Conservation (phyloP, 768 basidiomycete species). For the Suillus fuscotomentosus region DNA sequence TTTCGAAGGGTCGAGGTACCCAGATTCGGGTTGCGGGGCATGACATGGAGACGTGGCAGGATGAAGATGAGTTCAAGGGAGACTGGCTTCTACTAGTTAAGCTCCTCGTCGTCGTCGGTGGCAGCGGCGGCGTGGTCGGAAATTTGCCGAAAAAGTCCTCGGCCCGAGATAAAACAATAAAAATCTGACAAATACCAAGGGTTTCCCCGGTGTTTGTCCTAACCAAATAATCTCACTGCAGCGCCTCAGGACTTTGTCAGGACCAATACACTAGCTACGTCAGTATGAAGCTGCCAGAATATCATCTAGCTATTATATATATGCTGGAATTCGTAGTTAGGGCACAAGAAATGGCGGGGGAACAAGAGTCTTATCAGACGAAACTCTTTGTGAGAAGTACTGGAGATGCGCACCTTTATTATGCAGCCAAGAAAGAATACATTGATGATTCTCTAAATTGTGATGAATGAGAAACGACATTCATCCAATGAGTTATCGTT, state of each 20-base stretch:
- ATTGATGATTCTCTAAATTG: background rate
- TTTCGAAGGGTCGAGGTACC: constrained; percentile 79
- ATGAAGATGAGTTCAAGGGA: constrained; percentile 39
- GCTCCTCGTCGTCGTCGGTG: constrained; percentile 44
- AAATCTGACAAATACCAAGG: constrained; percentile 24
- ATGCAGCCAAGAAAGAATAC: background rate
- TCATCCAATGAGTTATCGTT: background rate
- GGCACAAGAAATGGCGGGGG: background rate
- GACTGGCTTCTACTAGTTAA: constrained; percentile 25
- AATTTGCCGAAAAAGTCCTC: constrained; percentile 66
- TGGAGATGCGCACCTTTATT: background rate
- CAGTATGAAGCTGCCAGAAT: constrained; percentile 17
- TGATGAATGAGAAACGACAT: background rate
- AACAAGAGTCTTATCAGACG: background rate
- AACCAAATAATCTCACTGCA: constrained; percentile 19
- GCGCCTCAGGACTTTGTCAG: constrained; percentile 8
- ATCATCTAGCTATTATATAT: constrained; percentile 7
- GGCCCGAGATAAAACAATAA: constrained; percentile 46
- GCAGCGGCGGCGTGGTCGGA: constrained; percentile 57
- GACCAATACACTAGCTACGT: constrained; percentile 20
- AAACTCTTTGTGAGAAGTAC: background rate
- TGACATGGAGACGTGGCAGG: constrained; percentile 65
- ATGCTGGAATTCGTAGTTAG: constrained; percentile 1
- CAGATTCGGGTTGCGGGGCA: constrained; percentile 80
- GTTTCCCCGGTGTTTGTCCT: constrained; percentile 31